Conservation (phyloP, 2,329 filamentous ascomycete species). For the Penicillium capsulatum region DNA sequence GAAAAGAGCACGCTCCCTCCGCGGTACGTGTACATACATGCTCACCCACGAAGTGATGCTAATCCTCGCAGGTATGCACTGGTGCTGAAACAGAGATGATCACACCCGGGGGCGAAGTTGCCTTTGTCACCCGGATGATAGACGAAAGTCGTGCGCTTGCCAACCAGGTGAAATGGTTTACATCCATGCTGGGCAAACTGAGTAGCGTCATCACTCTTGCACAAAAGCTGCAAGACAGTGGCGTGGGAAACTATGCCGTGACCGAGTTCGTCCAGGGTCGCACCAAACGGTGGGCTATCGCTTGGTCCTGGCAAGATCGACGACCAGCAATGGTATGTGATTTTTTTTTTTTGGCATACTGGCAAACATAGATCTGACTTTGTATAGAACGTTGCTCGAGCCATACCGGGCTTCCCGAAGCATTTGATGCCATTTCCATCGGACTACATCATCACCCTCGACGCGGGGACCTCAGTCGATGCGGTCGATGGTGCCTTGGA, state of each 20-base stretch:
- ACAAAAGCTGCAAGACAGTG: constrained; percentile 52
- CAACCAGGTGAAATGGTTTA: constrained; percentile 76
- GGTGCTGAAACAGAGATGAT: constrained; percentile 85
- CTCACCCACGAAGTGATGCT: not conserved
- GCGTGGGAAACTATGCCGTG: constrained; percentile 74
- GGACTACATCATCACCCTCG: constrained; percentile 43
- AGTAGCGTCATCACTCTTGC: constrained; percentile 63
- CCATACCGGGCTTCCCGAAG: constrained; percentile 46
- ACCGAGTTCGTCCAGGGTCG: constrained; percentile 72
- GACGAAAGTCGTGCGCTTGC: constrained; percentile 61
- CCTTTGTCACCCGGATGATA: constrained; percentile 68
- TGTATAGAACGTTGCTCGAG: constrained; percentile 32
- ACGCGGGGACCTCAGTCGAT: constrained; percentile 25
- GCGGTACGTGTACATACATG: constrained; percentile 52
- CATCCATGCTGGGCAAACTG: constrained; percentile 81
- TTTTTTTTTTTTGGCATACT: not conserved
- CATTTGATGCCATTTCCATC: constrained; percentile 53
- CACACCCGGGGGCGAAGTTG: constrained; percentile 68
- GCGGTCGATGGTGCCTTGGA: constrained; percentile 40
- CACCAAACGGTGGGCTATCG: constrained; percentile 82
- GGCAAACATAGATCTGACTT: not conserved
- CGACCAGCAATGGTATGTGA: constrained; percentile 56
- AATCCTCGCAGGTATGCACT: constrained; percentile 53
- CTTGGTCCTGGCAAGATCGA: constrained; percentile 72
- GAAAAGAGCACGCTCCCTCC: constrained; percentile 64